Evolutionary conservation across 139 green algal genomes (phyloP).

Genomic region (Yamagishiella unicocca): DNA sequence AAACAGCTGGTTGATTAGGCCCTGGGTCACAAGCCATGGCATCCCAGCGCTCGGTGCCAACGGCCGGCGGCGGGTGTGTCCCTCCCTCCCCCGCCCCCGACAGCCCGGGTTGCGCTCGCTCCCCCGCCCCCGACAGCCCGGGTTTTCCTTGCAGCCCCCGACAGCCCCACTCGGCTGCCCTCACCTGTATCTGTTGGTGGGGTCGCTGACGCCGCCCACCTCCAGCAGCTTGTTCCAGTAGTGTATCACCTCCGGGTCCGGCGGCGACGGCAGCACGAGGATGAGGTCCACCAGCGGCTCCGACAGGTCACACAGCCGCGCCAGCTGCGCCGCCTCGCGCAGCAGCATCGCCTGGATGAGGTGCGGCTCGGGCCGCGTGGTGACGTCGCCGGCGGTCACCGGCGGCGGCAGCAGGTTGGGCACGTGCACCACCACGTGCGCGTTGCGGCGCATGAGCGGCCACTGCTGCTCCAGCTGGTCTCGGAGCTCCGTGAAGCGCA

Average conservation of each 20-base stretch:
- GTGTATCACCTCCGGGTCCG: conserved; percentile 58
- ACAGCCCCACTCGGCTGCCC: neutral
- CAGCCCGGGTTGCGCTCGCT: no score
- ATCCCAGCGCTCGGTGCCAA: neutral
- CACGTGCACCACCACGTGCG: conserved; percentile 73
- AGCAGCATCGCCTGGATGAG: conserved; percentile 37
- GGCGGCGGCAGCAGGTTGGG: conserved; percentile 56
- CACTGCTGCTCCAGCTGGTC: conserved; percentile 46
- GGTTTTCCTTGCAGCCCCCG: neutral
- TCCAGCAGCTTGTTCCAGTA: conserved; percentile 77
- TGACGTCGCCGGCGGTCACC: neutral
- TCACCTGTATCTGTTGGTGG: conserved; percentile 46
- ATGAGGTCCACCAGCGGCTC: conserved; percentile 60
- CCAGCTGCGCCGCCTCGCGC: conserved; percentile 67
- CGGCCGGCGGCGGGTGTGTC: no score
- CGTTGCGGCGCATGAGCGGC: conserved; percentile 50
- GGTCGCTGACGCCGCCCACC: conserved; percentile 59
- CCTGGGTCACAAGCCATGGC: no score
- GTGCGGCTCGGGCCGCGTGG: conserved; percentile 30
- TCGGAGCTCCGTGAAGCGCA: conserved; percentile 49
- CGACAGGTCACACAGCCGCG: conserved; percentile 69
- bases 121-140: no score
- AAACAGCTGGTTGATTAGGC: no score
- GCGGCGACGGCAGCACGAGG: conserved; percentile 53
- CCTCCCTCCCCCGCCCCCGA: no score